Conservation (phyloP, 2,329 filamentous ascomycete species). For the Talaromyces pinophilus region DNA sequence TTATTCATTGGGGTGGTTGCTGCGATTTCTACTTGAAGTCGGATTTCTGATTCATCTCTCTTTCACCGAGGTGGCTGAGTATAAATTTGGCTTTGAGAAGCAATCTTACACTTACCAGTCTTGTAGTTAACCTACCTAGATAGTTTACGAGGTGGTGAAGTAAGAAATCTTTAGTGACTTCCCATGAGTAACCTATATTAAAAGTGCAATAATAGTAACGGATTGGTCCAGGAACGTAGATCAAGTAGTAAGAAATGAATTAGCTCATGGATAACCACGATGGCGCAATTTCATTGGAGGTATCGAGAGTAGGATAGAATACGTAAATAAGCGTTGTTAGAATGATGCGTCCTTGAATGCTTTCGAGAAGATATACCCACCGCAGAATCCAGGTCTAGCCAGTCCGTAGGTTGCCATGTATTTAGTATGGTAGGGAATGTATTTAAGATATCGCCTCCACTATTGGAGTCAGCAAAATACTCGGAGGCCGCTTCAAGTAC, state of each 20-base stretch:
- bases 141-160: too few relatives aligned
- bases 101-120: too few relatives aligned
- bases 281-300: not conserved
- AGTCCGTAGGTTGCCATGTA: not conserved
- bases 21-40: not conserved
- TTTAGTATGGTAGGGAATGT: not conserved
- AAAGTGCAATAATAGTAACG: too few relatives aligned
- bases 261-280: not conserved
- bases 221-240: too few relatives aligned
- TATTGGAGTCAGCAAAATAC: not conserved
- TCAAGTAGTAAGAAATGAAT: too few relatives aligned
- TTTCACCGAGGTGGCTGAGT: not conserved
- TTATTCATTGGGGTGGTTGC: not conserved
- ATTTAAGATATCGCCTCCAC: not conserved
- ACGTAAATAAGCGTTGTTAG: not conserved
- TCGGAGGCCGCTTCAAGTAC: not conserved
- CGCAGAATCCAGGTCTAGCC: slow-evolving; percentile 5
- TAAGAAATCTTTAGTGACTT: too few relatives aligned
- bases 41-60: not conserved
- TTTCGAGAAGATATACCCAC: not conserved
- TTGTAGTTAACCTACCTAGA: too few relatives aligned
- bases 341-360: not conserved
- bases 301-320: not conserved
- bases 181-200: too few relatives aligned
- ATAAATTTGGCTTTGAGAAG: too few relatives aligned